phyloP scores from a whole-genome alignment of 1,139 yeast genomes.

The Pneumocystis oryctolagi region DNA sequence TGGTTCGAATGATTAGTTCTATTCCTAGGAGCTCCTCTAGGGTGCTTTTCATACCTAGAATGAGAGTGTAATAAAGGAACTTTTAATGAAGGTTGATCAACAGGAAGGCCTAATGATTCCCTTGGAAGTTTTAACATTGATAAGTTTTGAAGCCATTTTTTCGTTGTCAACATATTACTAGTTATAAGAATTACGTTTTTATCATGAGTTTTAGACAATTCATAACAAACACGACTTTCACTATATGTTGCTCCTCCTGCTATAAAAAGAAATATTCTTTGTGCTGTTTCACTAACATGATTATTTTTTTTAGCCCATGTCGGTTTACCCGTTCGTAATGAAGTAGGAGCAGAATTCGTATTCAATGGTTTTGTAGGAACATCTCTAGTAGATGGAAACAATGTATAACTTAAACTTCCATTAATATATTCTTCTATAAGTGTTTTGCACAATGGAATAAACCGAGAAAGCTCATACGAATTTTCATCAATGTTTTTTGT shows the following conservation, averaged over 20 bases:
- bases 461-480: conserved; percentile 62
- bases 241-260: conserved; percentile 85
- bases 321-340: conserved; percentile 23
- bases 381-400: conserved; percentile 66
- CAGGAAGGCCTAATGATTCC: conserved; percentile 20
- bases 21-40: not conserved
- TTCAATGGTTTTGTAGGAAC: conserved; percentile 38
- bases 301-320: conserved; percentile 20
- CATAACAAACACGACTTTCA: conserved; percentile 66
- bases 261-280: conserved; percentile 61
- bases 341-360: conserved; percentile 1
- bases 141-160: conserved; percentile 30
- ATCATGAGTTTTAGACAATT: conserved; percentile 44
- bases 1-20: not conserved
- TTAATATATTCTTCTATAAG: conserved; percentile 37
- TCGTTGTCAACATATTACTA: conserved; percentile 58
- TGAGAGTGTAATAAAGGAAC: not conserved
- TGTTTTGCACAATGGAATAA: conserved; percentile 53
- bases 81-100: conserved; percentile 18
- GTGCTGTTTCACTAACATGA: conserved; percentile 54
- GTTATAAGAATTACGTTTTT: conserved; percentile 76
- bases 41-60: not conserved
- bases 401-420: conserved; percentile 38
- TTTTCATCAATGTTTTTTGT: conserved; percentile 36
- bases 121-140: conserved; percentile 21